Evolutionary conservation across 345 rosid species (phyloP).

Genomic region (Murraya paniculata): DNA sequence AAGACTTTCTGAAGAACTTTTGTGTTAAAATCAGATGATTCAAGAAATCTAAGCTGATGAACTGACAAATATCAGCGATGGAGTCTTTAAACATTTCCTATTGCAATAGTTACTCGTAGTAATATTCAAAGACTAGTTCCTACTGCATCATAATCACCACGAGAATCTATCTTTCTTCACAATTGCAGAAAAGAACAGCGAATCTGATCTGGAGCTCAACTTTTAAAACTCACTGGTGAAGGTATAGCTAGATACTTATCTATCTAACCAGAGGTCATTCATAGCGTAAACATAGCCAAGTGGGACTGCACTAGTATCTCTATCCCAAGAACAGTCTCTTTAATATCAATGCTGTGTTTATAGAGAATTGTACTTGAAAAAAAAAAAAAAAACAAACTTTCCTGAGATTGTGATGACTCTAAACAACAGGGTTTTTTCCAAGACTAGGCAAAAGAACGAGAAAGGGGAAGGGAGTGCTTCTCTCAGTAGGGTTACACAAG

Average conservation of each 20-base stretch:
- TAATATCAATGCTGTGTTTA: background rate
- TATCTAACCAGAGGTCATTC: background rate
- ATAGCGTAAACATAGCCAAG: background rate
- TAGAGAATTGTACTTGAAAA: background rate
- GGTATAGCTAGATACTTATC: background rate
- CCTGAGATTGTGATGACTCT: background rate
- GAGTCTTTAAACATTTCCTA: background rate
- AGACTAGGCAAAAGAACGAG: background rate
- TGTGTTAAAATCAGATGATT: slow-evolving; percentile 2
- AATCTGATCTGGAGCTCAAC: background rate
- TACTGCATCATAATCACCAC: background rate
- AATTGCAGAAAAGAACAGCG: background rate
- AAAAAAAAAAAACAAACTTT: background rate
- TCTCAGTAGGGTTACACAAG: background rate
- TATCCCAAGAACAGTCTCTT: background rate
- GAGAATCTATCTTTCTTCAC: background rate
- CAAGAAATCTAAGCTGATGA: slow-evolving; percentile 9
- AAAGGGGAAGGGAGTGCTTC: background rate
- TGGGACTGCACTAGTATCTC: background rate
- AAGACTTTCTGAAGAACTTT: background rate
- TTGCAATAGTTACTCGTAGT: background rate
- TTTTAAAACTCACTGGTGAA: background rate
- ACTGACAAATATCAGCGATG: background rate
- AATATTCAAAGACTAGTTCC: background rate
- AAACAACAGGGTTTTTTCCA: background rate